Conservation (phyloP, 2,329 filamentous ascomycete species). For the Talaromyces sp. region DNA sequence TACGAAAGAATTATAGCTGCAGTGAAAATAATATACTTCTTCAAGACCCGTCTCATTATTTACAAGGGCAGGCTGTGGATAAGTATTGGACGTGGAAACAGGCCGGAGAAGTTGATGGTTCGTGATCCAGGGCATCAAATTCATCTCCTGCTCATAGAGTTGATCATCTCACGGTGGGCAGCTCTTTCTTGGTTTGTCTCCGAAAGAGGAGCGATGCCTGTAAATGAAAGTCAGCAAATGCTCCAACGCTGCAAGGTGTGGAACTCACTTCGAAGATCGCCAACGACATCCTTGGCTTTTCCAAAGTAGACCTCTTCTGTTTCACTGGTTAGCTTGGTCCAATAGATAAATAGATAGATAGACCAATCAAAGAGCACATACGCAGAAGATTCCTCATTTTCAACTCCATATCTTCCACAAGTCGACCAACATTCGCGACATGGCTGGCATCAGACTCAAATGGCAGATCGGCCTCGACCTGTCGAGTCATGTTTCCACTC, state of each 20-base stretch:
- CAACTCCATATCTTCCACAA: conserved; percentile 99
- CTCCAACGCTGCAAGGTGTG: conserved; percentile 4
- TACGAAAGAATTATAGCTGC: neutral
- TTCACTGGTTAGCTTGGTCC: conserved; percentile 11
- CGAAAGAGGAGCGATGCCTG: conserved; percentile 71
- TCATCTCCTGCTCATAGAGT: conserved; percentile 46
- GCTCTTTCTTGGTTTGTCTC: conserved; percentile 81
- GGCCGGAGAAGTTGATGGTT: neutral
- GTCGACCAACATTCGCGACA: conserved; percentile 87
- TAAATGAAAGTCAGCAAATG: conserved; percentile 22
- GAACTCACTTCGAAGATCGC: conserved; percentile 76
- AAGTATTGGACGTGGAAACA: neutral
- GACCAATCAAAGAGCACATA: conserved; percentile 33
- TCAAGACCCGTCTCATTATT: neutral
- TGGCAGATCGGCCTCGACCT: conserved; percentile 87
- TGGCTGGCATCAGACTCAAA: conserved; percentile 90
- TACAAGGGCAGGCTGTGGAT: neutral
- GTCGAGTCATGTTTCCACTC: conserved; percentile 95
- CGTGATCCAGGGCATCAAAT: neutral
- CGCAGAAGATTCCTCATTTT: conserved; percentile 96
- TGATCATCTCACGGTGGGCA: conserved; percentile 85
- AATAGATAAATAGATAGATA: conserved; percentile 10
- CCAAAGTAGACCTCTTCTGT: conserved; percentile 96
- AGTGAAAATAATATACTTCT: neutral
- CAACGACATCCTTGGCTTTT: conserved; percentile 97